phyloP scores from a whole-genome alignment of 2,329 filamentous ascomycete genomes.

The Akanthomyces uredinophilus region DNA sequence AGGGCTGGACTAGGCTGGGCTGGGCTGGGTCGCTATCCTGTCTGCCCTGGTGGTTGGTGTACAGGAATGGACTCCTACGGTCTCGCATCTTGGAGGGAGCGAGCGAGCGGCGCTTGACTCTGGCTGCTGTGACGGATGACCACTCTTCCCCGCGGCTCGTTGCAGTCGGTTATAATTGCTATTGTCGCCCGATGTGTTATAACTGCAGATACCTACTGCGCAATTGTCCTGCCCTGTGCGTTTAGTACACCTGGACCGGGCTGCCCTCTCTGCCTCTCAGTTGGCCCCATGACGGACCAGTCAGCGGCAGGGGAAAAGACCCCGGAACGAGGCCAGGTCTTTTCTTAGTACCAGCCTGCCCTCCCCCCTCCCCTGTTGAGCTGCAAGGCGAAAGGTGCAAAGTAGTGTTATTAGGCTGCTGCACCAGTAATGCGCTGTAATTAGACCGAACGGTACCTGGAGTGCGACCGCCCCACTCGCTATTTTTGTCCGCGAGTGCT shows the following conservation, averaged over 20 bases:
- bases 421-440: slow-evolving; percentile 10
- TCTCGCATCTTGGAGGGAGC: neutral
- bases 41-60: neutral
- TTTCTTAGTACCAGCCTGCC: neutral
- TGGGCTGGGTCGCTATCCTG: neutral
- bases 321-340: neutral
- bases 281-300: neutral
- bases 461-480: neutral
- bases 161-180: no score
- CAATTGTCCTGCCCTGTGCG: neutral
- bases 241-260: neutral
- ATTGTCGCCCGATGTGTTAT: neutral
- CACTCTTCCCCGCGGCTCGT: neutral
- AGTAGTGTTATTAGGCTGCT: neutral
- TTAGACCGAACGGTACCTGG: slow-evolving; percentile 12
- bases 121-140: neutral
- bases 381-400: neutral
- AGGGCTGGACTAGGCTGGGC: neutral
- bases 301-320: neutral
- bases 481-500: slow-evolving; percentile 7
- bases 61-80: neutral
- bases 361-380: neutral
- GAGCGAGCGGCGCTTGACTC: neutral
- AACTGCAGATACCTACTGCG: no score
- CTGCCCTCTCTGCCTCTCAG: no score